Percentiles rank a stretch among this genome's conserved stretches.
These are phyloP conservation scores for Nakazawaea ishiwadae DNA, from an alignment of 805 yeast species.

Conservation along the genomic window DNA sequence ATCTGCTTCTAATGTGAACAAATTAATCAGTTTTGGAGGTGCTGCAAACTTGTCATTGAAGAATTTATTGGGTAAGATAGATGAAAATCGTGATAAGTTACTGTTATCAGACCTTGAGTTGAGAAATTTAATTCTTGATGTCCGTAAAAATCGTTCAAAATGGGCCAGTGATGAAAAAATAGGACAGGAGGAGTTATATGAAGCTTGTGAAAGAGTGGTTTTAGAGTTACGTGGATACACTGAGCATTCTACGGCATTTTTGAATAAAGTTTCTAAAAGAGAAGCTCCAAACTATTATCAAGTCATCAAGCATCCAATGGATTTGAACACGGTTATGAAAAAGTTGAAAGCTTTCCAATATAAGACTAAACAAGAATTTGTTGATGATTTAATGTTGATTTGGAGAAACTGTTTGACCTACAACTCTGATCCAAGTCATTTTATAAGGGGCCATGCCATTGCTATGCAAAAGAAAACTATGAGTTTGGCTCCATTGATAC, in stretches of 20 bases:
- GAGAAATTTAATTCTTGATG: conserved; percentile 83
- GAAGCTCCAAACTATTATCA: conserved; percentile 97
- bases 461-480: conserved; percentile 93
- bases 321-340: conserved; percentile 87
- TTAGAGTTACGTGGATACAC: conserved; percentile 86
- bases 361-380: conserved; percentile 80
- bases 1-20: conserved; percentile 21
- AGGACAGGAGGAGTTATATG: conserved; percentile 97
- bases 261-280: conserved; percentile 92
- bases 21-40: conserved; percentile 38
- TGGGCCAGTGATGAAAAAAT: conserved; percentile 96
- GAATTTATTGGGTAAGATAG: conserved; percentile 75
- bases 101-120: conserved; percentile 77
- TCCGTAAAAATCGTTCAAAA: conserved; percentile 89
- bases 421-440: conserved; percentile 93
- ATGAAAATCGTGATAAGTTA: conserved; percentile 70
- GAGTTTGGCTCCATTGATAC: conserved; percentile 75
- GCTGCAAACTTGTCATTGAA: conserved; percentile 76
- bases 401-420: conserved; percentile 94
- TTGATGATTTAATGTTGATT: conserved; percentile 90
- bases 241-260: conserved; percentile 93
- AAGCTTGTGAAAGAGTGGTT: conserved; percentile 95
- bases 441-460: conserved; percentile 82
- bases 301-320: conserved; percentile 93
- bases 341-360: conserved; percentile 82